These are phyloP conservation scores for Cyberlindnera nakhonratchasimensis DNA, from an alignment of 805 yeast species.

Conservation along the genomic window DNA sequence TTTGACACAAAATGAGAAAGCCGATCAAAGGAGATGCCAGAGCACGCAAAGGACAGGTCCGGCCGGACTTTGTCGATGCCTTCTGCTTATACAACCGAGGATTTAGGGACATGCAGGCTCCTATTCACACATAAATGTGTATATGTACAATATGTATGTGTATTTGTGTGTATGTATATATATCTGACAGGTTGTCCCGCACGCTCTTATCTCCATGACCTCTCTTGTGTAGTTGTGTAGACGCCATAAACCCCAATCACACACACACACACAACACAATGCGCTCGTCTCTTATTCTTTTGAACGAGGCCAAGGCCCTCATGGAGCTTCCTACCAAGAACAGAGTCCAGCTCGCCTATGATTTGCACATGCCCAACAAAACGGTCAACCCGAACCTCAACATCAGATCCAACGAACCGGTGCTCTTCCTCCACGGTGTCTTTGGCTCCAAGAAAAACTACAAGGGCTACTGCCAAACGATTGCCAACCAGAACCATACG, in stretches of 20 bases:
- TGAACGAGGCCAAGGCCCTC: conserved; percentile 9
- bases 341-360: conserved; percentile 23
- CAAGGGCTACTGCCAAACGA: conserved; percentile 34
- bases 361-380: conserved; percentile 27
- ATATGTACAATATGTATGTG: too few species aligned
- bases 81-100: too few species aligned
- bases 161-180: too few species aligned
- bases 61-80: not conserved
- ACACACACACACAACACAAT: conserved; percentile 3
- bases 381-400: conserved; percentile 26
- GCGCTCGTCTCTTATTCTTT: conserved; percentile 10
- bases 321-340: conserved; percentile 20
- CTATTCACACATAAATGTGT: too few species aligned
- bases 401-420: conserved; percentile 30
- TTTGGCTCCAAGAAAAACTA: conserved; percentile 45
- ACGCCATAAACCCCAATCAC: not conserved
- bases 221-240: not conserved
- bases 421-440: conserved; percentile 46
- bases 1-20: conserved; percentile 11
- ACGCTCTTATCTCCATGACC: conserved; percentile 1
- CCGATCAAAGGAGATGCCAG: conserved; percentile 3
- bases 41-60: not conserved
- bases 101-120: too few species aligned
- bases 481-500: conserved; percentile 31
- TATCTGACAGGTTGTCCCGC: not conserved